Evolutionary conservation across 2,329 filamentous ascomycete genomes (phyloP), one percentile per base, ranked within the genome.

Genomic region (Sclerotinia borealis): DNA sequence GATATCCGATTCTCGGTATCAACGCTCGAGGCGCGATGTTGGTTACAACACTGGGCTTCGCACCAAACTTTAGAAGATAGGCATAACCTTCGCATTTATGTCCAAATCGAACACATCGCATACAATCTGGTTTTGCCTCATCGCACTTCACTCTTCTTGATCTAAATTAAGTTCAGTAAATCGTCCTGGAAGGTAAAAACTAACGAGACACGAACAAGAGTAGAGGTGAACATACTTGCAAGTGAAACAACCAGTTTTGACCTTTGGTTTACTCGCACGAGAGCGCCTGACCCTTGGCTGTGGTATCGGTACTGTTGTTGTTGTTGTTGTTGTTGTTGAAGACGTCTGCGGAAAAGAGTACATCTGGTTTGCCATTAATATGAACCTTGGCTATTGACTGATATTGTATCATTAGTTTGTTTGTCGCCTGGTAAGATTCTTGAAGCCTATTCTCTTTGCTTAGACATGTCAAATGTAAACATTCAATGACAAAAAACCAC

Each of bases 131-230:
- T 59, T 72, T 73, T 5, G 69, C 69, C 54, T 75, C 72, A 50
- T 75, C 73, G 61, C 72, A 75, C 65, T 74, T 75, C 11, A 75
- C 71, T 60, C 70, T 66, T 47, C 73, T 63, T 22, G 72, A 72
- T 63, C 72, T 73, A 43, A 34, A 34, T 45, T 45, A 19, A 13
- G 27, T 29, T 56, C 54, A 56, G 54, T 25, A 56, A 31, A 56
- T 56, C 10, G 39, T 13, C 19, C 17, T 43, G 22, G 22, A 54
- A 41, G 34, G 17, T 39, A 25, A 19, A 22, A 19, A 52, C 37
- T 22, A 8, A 39, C 4, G 22, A 22, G 6, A 25, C 13, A 34
- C 41, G 19, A 43, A 13, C 13, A 27, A 41, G 37, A 48, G 22
- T 36, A 29, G 27, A 52, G 29, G 31, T 22, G 27, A 52, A 71